phyloP scores from a whole-genome alignment of 2,329 filamentous ascomycete species.

The Microascus cirrosus region DNA sequence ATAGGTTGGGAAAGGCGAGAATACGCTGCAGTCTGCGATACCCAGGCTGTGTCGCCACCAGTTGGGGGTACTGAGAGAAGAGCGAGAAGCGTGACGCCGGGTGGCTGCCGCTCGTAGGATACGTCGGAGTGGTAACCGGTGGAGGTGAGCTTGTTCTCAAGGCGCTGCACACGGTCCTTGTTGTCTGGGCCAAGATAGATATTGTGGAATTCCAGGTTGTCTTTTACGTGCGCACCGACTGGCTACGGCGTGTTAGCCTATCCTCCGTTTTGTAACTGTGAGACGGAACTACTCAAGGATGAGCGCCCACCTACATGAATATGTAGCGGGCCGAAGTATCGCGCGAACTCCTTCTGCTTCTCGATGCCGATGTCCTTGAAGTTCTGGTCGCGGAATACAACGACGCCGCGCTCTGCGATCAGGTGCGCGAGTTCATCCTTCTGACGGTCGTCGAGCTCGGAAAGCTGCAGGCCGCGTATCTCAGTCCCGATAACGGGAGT shows the following conservation, averaged over 20 bases:
- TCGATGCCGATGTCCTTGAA: slow-evolving; percentile 25
- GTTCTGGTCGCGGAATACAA: slow-evolving; percentile 22
- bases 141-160: slow-evolving; percentile 22
- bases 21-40: slow-evolving; percentile 24
- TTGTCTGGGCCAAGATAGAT: slow-evolving; percentile 35
- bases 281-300: background rate
- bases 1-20: slow-evolving; percentile 23
- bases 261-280: background rate
- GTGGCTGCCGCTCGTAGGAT: slow-evolving; percentile 28
- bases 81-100: slow-evolving; percentile 26
- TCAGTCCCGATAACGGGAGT: slow-evolving; percentile 25
- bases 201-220: slow-evolving; percentile 30
- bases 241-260: slow-evolving; percentile 14
- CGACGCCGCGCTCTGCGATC: slow-evolving; percentile 26
- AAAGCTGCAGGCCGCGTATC: slow-evolving; percentile 26
- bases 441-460: slow-evolving; percentile 22
- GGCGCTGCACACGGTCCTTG: slow-evolving; percentile 23
- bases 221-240: slow-evolving; percentile 28
- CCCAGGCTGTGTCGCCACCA: slow-evolving; percentile 26
- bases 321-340: slow-evolving; percentile 26
- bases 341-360: slow-evolving; percentile 24
- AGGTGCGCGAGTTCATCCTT: slow-evolving; percentile 29
- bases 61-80: slow-evolving; percentile 23
- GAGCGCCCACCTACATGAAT: slow-evolving; percentile 18
- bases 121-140: slow-evolving; percentile 28